Base-by-base conservation (phyloP, 345 rosid species). In the Pugionium dolabratum region DNA sequence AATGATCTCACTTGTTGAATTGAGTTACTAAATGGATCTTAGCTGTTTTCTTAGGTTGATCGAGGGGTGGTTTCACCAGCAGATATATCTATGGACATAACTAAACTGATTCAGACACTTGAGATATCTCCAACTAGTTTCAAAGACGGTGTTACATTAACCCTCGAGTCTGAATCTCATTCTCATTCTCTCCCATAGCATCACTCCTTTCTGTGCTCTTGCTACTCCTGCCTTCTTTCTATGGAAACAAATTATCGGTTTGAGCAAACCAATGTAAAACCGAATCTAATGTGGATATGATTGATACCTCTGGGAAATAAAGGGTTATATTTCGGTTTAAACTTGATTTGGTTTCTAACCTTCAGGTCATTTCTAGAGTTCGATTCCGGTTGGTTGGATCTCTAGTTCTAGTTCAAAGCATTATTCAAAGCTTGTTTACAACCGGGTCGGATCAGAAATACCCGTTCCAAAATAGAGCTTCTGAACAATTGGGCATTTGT, bases 51-150 rank as follows among this genome's bases (percentile, higher is more conserved):
- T 42, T 77, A 85, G 96, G 82, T 85, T 68, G 86, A 89, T 60
- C 87, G 92, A 2, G 95, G 96, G 2, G 83, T 89, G 25, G 53
- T 30, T 47, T 89, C 96, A 42, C 98, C 98, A 9, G 81, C 95
- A 49, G 98, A 89, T 67, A 92, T 89, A 70, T 87, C 96, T 10
- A 89, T 92, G 95, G 91, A 89, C 65, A 80, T 86, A 59, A 79
- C 83, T 11, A 89, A 82, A 53, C 76, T 91, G 78, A 74, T 87
- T 74, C 79, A 79, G 59, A 72, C 78, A 1, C 76, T 85, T 37
- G 41, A 75, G 10, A 30, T 91, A 33, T 65, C 69, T 44, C 96
- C 95, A 32, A 79, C 86, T 57, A 30, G 81, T 63, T 92, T 79
- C 72, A 72, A 53, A 73, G 91, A 89, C 0, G 91, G 95, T 45